Evolutionary conservation across 805 yeast genomes (phyloP).

Genomic region (Metschnikowia hibisci): DNA sequence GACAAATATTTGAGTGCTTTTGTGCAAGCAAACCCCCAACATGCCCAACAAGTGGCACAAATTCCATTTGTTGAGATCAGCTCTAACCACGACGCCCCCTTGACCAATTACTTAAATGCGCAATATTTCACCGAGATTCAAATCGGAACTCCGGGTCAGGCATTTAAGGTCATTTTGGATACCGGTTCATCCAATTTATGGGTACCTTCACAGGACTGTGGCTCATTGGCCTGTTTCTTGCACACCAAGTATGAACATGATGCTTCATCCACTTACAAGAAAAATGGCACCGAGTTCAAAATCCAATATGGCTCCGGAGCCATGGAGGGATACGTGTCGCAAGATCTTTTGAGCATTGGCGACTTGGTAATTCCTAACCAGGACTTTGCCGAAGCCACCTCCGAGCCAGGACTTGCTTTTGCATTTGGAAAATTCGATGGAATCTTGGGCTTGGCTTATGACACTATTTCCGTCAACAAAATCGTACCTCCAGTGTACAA

Average conservation of each 20-base stretch:
- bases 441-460: conserved; percentile 91
- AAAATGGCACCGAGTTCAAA: conserved; percentile 81
- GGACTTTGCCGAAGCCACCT: conserved; percentile 95
- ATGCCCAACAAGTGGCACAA: conserved; percentile 20
- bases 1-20: conserved; percentile 55
- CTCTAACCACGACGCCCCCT: conserved; percentile 63
- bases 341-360: conserved; percentile 78
- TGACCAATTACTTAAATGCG: conserved; percentile 91
- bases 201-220: conserved; percentile 89
- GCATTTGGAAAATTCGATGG: conserved; percentile 99
- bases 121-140: conserved; percentile 92
- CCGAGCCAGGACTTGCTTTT: conserved; percentile 95
- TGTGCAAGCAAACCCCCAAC: conserved; percentile 26
- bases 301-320: conserved; percentile 93
- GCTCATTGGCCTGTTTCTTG: conserved; percentile 91
- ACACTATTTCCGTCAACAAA: conserved; percentile 81
- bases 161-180: conserved; percentile 90
- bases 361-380: conserved; percentile 81
- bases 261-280: conserved; percentile 75
- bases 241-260: conserved; percentile 88
- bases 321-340: conserved; percentile 86
- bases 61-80: conserved; percentile 16
- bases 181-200: conserved; percentile 97
- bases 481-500: conserved; percentile 93
- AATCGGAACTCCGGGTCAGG: conserved; percentile 90